Percentiles rank a stretch among this genome's conserved stretches.
These are phyloP conservation scores for Ceratocystis albifundus DNA, from an alignment of 2,329 filamentous ascomycete species.

Conservation along the genomic window DNA sequence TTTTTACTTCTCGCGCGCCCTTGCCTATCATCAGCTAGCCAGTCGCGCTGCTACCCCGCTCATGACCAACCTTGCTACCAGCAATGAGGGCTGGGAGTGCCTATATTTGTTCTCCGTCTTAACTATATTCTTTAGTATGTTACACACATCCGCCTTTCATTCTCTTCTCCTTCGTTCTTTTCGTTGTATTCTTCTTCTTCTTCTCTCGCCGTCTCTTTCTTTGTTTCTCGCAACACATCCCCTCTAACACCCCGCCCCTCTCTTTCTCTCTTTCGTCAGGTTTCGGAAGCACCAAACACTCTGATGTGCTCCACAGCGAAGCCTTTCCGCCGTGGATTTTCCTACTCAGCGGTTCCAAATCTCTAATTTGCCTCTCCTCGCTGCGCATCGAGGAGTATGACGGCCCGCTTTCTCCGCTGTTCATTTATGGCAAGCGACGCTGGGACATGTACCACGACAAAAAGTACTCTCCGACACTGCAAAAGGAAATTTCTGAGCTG, in stretches of 20 bases:
- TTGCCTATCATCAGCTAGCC: conserved; percentile 29
- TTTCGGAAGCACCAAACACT: conserved; percentile 28
- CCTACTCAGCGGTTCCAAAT: conserved; percentile 28
- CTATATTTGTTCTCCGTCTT: conserved; percentile 29
- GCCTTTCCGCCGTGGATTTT: conserved; percentile 31
- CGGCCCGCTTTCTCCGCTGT: conserved; percentile 25
- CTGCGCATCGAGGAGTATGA: conserved; percentile 23
- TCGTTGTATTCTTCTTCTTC: neutral
- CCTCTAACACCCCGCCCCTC: neutral
- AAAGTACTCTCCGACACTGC: conserved; percentile 2
- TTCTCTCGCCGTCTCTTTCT: neutral
- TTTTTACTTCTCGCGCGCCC: conserved; percentile 23
- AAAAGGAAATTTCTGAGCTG: conserved; percentile 18
- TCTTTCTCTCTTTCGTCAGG: neutral
- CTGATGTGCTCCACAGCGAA: conserved; percentile 29
- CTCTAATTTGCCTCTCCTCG: conserved; percentile 25
- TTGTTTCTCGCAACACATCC: neutral
- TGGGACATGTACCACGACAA: conserved; percentile 24
- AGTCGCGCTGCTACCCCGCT: conserved; percentile 27
- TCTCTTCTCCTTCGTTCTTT: conserved; percentile 6
- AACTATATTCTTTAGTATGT: conserved; percentile 30
- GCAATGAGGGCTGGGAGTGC: conserved; percentile 26
- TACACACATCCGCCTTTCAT: neutral
- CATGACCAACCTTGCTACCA: conserved; percentile 26
- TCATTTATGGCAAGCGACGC: conserved; percentile 27